phyloP scores from a whole-genome alignment of 345 rosid genomes.

The Moringa oleifera region DNA sequence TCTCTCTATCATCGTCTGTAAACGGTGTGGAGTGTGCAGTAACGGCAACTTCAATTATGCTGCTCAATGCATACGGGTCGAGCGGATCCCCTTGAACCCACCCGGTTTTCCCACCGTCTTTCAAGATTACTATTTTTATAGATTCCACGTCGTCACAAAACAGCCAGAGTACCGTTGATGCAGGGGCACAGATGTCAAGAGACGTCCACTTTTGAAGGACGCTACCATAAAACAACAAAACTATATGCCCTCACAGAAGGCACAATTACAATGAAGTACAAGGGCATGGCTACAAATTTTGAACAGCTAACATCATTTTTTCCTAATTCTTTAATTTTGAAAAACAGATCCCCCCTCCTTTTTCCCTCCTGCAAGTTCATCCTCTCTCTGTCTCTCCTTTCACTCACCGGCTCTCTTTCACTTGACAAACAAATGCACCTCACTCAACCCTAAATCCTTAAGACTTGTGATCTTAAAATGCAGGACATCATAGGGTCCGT shows the following conservation, averaged over 20 bases:
- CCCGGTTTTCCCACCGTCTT: no score
- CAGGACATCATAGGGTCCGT: slow-evolving; percentile 87
- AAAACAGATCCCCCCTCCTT: slow-evolving; percentile 19
- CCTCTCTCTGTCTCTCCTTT: slow-evolving; percentile 10
- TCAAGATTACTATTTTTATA: no score
- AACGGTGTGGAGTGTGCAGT: background rate
- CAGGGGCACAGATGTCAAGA: no score
- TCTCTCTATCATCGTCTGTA: background rate
- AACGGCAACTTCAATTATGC: background rate
- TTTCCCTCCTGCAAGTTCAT: slow-evolving; percentile 39
- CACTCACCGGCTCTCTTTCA: no score
- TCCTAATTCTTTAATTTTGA: slow-evolving; percentile 23
- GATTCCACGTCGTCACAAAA: no score
- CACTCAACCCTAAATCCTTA: slow-evolving; percentile 19
- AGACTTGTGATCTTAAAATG: slow-evolving; percentile 25
- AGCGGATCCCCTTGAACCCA: no score
- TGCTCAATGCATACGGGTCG: no score
- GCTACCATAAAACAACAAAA: no score
- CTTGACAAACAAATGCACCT: slow-evolving; percentile 9
- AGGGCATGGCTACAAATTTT: background rate
- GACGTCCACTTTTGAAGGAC: no score
- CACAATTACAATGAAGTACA: background rate
- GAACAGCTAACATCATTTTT: slow-evolving; percentile 4
- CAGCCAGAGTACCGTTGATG: no score
- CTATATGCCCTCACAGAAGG: no score